Evolutionary conservation across 345 rosid genomes (phyloP).

Genomic region (Corymbia maculata): DNA sequence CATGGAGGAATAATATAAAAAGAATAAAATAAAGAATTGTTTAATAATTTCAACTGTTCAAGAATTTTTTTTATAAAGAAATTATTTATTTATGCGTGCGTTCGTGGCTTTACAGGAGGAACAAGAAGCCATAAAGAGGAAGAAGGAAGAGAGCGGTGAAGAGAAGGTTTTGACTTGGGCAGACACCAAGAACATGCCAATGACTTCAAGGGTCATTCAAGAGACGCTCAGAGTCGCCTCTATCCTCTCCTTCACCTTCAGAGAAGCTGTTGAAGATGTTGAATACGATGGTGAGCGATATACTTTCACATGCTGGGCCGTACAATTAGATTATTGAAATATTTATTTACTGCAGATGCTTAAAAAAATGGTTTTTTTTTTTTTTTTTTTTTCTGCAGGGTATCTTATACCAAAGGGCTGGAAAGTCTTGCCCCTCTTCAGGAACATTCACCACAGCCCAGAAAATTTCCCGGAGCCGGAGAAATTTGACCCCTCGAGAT

Average conservation of each 20-base stretch:
- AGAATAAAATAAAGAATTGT: neutral
- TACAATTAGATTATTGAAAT: neutral
- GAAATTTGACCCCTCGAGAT: slow-evolving; percentile 79
- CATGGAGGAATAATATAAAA: neutral
- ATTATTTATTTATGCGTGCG: neutral
- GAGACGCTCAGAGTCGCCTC: slow-evolving; percentile 41
- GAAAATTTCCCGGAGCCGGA: slow-evolving; percentile 58
- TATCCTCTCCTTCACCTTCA: slow-evolving; percentile 38
- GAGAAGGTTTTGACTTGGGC: slow-evolving; percentile 27
- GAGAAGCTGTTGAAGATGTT: slow-evolving; percentile 48
- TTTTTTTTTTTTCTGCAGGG: slow-evolving; percentile 22
- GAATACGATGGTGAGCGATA: slow-evolving; percentile 16
- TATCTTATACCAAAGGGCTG: slow-evolving; percentile 91
- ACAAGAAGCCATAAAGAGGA: slow-evolving; percentile 21
- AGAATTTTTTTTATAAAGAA: neutral
- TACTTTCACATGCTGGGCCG: neutral
- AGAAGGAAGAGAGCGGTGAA: slow-evolving; percentile 5
- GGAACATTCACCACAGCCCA: slow-evolving; percentile 80
- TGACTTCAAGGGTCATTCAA: slow-evolving; percentile 28
- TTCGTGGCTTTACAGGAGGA: slow-evolving; percentile 28
- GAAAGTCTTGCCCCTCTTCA: slow-evolving; percentile 85
- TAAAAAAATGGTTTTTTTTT: neutral
- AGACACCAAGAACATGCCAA: slow-evolving; percentile 49
- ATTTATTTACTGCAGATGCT: neutral
- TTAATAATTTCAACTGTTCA: neutral